phyloP scores from a whole-genome alignment of 1,284 basidiomycete species.

The Ustilago crameri region DNA sequence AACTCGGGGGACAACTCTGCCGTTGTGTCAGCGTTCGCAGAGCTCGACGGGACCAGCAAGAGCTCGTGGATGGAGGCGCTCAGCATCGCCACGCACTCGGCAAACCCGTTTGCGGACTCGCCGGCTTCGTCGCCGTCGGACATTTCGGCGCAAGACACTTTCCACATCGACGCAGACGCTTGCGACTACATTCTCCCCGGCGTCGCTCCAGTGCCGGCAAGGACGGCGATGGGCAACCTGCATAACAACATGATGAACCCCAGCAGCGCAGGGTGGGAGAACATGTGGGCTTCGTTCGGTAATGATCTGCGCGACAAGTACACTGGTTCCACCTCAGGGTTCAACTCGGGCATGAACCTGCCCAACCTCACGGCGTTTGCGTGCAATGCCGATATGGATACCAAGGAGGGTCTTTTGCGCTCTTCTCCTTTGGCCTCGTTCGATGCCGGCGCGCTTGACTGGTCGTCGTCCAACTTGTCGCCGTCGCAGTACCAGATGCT shows the following conservation, averaged over 20 bases:
- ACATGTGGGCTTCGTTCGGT: slow-evolving; percentile 29
- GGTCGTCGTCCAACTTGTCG: slow-evolving; percentile 24
- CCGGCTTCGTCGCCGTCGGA: slow-evolving; percentile 35
- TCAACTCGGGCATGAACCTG: slow-evolving; percentile 2
- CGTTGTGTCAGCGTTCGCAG: slow-evolving; percentile 1
- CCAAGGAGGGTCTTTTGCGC: slow-evolving; percentile 15
- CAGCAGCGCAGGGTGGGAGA: slow-evolving; percentile 27
- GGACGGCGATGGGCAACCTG: slow-evolving; percentile 1
- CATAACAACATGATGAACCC: slow-evolving; percentile 1
- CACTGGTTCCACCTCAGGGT: neutral
- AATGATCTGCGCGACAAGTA: slow-evolving; percentile 21
- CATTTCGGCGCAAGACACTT: slow-evolving; percentile 28
- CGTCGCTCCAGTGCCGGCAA: slow-evolving; percentile 5
- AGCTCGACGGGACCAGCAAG: slow-evolving; percentile 9
- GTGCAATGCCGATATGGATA: slow-evolving; percentile 17
- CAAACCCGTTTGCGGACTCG: slow-evolving; percentile 41
- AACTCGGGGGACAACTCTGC: slow-evolving; percentile 19
- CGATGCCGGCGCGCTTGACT: slow-evolving; percentile 43
- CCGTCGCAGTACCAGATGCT: slow-evolving; percentile 33
- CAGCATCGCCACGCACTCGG: slow-evolving; percentile 29
- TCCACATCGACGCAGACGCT: slow-evolving; percentile 38
- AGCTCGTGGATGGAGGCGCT: slow-evolving; percentile 50
- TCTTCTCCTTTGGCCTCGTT: slow-evolving; percentile 21
- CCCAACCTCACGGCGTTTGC: slow-evolving; percentile 26
- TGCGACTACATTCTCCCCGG: slow-evolving; percentile 31